Base-by-base conservation (phyloP, 192 early-diverging fungal genomes). In the Coemansia sp. region DNA sequence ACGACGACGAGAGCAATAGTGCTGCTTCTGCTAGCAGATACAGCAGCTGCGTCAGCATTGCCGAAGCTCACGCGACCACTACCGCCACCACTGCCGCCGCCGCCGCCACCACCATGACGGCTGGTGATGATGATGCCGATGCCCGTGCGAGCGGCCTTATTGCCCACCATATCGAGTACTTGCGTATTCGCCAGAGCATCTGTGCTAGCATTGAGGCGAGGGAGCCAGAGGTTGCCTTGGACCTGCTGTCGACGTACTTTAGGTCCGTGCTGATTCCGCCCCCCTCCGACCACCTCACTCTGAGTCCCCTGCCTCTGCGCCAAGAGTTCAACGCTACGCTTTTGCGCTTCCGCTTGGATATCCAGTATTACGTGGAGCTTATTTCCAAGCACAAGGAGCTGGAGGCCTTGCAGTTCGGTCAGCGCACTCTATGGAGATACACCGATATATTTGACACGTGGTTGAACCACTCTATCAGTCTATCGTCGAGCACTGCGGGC, bases 271-370 rank as follows among this genome's bases (percentile, higher is more conserved):
- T 81, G 19, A 71, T 75, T 19, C 78, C 78, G 17, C 65, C 73
- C 25, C 61, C 68, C 11, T 51, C 62, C 1, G 62, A 65, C 19
- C 25, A 3, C 3, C 71, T 57, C 4, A 40, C 60, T 0, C 36
- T 66, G 3, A 71, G 47, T 36, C 31, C 68, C 5, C 42, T 71
- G 38, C 78, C 78, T 1, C 20, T 62, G 39, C 73, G 73, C 31
- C 45, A 54, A 3, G 73, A 75, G 41, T 76, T 75, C 46, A 62
- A 71, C 29, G 73, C 78, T 8, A 71, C 73, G 17, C 31, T 81
- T 32, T 56, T 81, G 25, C 72, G 78, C n/a, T 75, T 81, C 58
- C 78, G 78, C 22, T 58, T 81, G 0, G 78, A 81, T 59, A 81
- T 73, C 4, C 78, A 81, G 65, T 63, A 68, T 59, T 81, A 75